Evolutionary conservation across 73 alveolate genomes (phyloP).

Genomic region (Stentor coeruleus): DNA sequence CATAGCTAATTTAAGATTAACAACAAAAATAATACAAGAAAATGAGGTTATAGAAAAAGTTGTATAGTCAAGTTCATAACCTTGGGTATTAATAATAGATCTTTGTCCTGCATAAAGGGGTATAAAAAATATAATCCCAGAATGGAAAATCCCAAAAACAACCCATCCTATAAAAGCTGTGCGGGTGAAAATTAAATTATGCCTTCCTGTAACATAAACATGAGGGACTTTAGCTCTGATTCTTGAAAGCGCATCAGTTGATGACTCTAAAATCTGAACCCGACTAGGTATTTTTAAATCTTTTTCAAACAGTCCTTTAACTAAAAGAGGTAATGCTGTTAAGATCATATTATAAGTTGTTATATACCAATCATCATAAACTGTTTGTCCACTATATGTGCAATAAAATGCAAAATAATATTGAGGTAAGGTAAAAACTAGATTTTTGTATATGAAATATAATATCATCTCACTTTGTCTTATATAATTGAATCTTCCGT

Average conservation of each 20-base stretch:
- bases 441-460: constrained; percentile 94
- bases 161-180: constrained; percentile 33
- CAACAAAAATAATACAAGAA: constrained; percentile 41
- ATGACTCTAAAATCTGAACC: constrained; percentile 23
- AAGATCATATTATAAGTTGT: constrained; percentile 91
- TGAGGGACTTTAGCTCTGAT: constrained; percentile 30
- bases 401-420: constrained; percentile 74
- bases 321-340: constrained; percentile 91
- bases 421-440: constrained; percentile 89
- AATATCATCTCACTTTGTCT: constrained; percentile 83
- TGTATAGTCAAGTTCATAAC: constrained; percentile 33
- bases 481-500: constrained; percentile 91
- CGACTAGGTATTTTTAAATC: constrained; percentile 53
- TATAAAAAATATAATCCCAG: constrained; percentile 28
- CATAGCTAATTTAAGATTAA: constrained; percentile 33
- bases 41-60: constrained; percentile 34
- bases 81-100: constrained; percentile 9
- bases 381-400: constrained; percentile 81
- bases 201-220: constrained; percentile 35
- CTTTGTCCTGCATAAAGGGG: constrained; percentile 25
- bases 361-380: constrained; percentile 87
- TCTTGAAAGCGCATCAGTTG: constrained; percentile 26
- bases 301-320: constrained; percentile 84
- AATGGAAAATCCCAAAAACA: constrained; percentile 32
- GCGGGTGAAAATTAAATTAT: constrained; percentile 38